Base-by-base conservation (phyloP, 306 rosid genomes). In the Adenanthera pavonina region DNA sequence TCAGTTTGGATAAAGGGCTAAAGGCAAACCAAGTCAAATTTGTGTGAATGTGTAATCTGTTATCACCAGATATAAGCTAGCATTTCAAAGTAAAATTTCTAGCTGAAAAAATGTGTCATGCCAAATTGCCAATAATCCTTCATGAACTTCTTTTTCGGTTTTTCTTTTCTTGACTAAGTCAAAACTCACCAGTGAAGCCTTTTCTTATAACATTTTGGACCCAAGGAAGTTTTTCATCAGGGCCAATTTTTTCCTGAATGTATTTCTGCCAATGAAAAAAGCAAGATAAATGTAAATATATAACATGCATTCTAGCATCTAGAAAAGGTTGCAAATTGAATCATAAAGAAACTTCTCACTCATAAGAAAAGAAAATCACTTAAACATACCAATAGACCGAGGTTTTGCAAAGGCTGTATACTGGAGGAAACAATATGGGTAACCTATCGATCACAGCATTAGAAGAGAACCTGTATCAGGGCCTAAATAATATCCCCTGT, bases 321-420 rank as follows among this genome's bases (percentile, higher is more conserved):
- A n/a, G 49, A 53, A 57, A 57, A 64, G 46, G 36, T 44, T 15
- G 74, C 47, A n/a, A 69, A 46, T 46, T 46, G 34, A 69, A 19
- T 41, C 33, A 17, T 47, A 44, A 81, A 34, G n/a, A n/a, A n/a
- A n/a, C n/a, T n/a, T n/a, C n/a, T n/a, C n/a, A n/a, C 64, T 83
- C 40, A 46, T 41, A 3, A 47, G 16, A 46, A 1, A 40, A 46
- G 10, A 49, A 52, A 65, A 71, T 8, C 33, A 52, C 49, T 85
- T 8, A 51, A 17, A n/a, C 72, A 75, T 86, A 95, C 99, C 89
- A 90, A 81, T 8, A 86, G 3, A 65, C 5, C 8, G 19, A 81
- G 1, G 85, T 91, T 95, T 0, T 92, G 97, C 80, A 88, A 86
- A 74, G 99, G 99, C 60, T 95, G 99, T 80, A 95, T 91, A 76